A percentile compares a stretch with the other conserved stretches of the same genome.
These are phyloP conservation scores for Imleria badia DNA, from an alignment of 768 basidiomycete genomes.

Conservation along the genomic window DNA sequence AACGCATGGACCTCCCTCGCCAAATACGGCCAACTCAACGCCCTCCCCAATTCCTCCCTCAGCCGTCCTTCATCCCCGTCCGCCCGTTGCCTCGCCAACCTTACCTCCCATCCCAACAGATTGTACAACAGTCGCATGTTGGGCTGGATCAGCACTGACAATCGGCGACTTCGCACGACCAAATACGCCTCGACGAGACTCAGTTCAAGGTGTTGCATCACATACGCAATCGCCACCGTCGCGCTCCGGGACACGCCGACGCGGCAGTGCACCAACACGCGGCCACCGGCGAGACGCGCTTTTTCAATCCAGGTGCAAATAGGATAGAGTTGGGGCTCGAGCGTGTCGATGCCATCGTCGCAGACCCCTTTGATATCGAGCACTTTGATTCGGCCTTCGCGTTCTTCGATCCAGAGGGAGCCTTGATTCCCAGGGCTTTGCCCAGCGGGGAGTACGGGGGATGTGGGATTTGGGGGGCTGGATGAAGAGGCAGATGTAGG, in stretches of 20 bases:
- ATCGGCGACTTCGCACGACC: conserved; percentile 83
- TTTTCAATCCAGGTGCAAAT: conserved; percentile 94
- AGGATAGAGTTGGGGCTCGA: conserved; percentile 83
- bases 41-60: conserved; percentile 59
- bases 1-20: conserved; percentile 82
- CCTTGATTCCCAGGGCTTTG: conserved; percentile 57
- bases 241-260: conserved; percentile 98
- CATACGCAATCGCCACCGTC: conserved; percentile 94
- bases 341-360: conserved; percentile 95
- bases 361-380: conserved; percentile 90
- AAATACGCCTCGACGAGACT: conserved; percentile 93
- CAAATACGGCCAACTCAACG: conserved; percentile 82
- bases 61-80: conserved; percentile 49
- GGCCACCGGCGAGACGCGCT: conserved; percentile 79
- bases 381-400: conserved; percentile 86
- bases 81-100: conserved; percentile 77
- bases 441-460: conserved; percentile 37
- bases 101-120: conserved; percentile 91
- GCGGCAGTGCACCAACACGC: conserved; percentile 94
- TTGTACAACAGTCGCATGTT: conserved; percentile 96
- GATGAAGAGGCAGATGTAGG: neutral
- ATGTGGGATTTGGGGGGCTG: conserved; percentile 5
- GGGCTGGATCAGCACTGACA: conserved; percentile 92
- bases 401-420: conserved; percentile 84
- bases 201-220: conserved; percentile 88